A percentile compares a stretch with the other conserved stretches of the same genome.
These are phyloP conservation scores for Aureobasidium zeae DNA, from an alignment of 2,329 filamentous ascomycete species.

Conservation along the genomic window DNA sequence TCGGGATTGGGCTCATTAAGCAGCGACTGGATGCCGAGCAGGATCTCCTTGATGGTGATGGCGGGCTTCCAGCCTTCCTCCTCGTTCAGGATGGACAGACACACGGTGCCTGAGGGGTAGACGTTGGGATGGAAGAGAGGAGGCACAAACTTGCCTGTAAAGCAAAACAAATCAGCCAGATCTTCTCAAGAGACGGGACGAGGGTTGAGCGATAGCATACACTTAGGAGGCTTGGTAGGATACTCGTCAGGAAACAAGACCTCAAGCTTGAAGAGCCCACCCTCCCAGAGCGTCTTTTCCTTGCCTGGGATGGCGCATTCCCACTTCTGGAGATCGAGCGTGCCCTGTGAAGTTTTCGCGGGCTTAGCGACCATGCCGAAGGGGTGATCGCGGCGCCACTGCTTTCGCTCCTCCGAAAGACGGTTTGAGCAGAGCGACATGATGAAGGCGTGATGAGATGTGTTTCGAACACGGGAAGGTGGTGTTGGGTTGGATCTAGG, in stretches of 20 bases:
- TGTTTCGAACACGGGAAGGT: neutral
- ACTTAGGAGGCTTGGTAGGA: conserved; percentile 97
- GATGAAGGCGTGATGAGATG: neutral
- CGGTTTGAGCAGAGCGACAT: conserved; percentile 89
- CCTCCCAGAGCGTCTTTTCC: conserved; percentile 94
- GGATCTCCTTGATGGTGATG: conserved; percentile 96
- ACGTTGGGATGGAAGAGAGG: conserved; percentile 98
- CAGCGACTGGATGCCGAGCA: conserved; percentile 90
- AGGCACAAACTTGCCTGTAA: conserved; percentile 82
- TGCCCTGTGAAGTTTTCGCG: conserved; percentile 64
- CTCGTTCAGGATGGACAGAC: conserved; percentile 93
- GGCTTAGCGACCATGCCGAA: conserved; percentile 97
- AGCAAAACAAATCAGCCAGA: no score
- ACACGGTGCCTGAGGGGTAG: conserved; percentile 95
- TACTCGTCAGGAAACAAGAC: conserved; percentile 95
- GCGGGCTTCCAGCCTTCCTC: conserved; percentile 98
- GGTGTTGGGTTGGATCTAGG: neutral
- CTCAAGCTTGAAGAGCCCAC: conserved; percentile 90
- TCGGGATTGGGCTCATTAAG: conserved; percentile 96
- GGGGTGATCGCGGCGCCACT: conserved; percentile 93
- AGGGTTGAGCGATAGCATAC: conserved; percentile 45
- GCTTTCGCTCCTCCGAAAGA: conserved; percentile 83
- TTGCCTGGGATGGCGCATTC: conserved; percentile 95
- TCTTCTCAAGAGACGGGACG: no score
- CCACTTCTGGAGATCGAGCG: conserved; percentile 89